Conservation (phyloP, 164 flowering plant species). For the Protea cynaroides region DNA sequence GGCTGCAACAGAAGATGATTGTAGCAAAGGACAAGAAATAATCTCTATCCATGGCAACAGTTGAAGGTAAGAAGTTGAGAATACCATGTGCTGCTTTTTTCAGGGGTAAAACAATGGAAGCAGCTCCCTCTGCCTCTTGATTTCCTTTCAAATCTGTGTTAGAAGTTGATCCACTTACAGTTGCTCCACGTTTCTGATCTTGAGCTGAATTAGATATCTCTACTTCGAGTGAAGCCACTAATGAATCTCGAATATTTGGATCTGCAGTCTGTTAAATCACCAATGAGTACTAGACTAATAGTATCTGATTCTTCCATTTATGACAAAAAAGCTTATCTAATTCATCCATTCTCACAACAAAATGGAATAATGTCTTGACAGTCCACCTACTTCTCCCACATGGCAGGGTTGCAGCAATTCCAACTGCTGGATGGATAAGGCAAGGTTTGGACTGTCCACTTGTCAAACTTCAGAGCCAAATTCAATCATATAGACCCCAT, state of each 20-base stretch:
- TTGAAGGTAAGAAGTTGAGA: conserved; percentile 6
- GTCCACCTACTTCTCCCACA: too few relatives aligned
- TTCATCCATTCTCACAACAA: too few relatives aligned
- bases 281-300: neutral
- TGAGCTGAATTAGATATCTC: conserved; percentile 18
- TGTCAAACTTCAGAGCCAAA: too few relatives aligned
- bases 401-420: too few relatives aligned
- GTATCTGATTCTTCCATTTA: neutral
- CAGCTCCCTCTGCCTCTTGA: conserved; percentile 20
- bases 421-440: too few relatives aligned
- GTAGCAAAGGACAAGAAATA: neutral
- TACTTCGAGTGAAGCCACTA: conserved; percentile 14
- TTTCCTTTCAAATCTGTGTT: neutral
- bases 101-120: conserved; percentile 22
- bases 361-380: too few relatives aligned
- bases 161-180: conserved; percentile 21
- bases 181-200: conserved; percentile 16
- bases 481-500: too few relatives aligned
- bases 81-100: conserved; percentile 35
- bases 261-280: conserved; percentile 31
- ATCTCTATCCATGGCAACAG: neutral
- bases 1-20: neutral
- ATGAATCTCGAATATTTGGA: conserved; percentile 21
- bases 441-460: too few relatives aligned
- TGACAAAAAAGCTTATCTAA: too few relatives aligned